Percentiles rank a stretch among this genome's conserved stretches.
Conservation (phyloP, 805 yeast genomes). For the Metschnikowia lunata region DNA sequence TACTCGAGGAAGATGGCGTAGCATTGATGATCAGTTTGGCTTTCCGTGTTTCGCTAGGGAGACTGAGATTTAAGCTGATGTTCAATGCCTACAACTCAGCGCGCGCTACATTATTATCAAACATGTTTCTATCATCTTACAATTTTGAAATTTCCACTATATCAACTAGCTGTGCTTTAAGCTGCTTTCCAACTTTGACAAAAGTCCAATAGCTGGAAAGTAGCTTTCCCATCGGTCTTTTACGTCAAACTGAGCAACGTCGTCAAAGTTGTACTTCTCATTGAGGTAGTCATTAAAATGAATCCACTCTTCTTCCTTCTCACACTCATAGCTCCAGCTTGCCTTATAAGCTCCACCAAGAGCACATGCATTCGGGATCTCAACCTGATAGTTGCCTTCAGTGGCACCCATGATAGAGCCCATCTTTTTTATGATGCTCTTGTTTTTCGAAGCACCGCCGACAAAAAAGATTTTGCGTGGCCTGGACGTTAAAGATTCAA, state of each 20-base stretch:
- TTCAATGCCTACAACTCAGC: too few relatives aligned
- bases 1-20: not conserved
- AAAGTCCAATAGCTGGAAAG: slow-evolving; percentile 48
- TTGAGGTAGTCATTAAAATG: slow-evolving; percentile 41
- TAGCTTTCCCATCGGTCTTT: slow-evolving; percentile 45
- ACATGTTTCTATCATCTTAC: too few relatives aligned
- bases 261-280: slow-evolving; percentile 39
- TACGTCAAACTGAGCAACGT: slow-evolving; percentile 39
- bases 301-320: slow-evolving; percentile 30
- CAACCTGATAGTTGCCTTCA: slow-evolving; percentile 63
- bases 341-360: slow-evolving; percentile 88
- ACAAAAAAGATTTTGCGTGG: slow-evolving; percentile 77
- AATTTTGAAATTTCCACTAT: too few relatives aligned
- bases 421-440: slow-evolving; percentile 62
- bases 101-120: too few relatives aligned
- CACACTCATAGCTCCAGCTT: slow-evolving; percentile 56
- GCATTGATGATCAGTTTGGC: not conserved
- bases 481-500: slow-evolving; percentile 41
- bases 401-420: slow-evolving; percentile 66
- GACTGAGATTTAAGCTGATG: too few relatives aligned
- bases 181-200: slow-evolving; percentile 42
- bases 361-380: slow-evolving; percentile 87
- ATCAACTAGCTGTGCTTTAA: slow-evolving; percentile 8
- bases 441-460: slow-evolving; percentile 81
- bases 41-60: too few relatives aligned